Evolutionary conservation across 1,284 basidiomycete species (phyloP).

Genomic region (Papiliotrema flavescens): DNA sequence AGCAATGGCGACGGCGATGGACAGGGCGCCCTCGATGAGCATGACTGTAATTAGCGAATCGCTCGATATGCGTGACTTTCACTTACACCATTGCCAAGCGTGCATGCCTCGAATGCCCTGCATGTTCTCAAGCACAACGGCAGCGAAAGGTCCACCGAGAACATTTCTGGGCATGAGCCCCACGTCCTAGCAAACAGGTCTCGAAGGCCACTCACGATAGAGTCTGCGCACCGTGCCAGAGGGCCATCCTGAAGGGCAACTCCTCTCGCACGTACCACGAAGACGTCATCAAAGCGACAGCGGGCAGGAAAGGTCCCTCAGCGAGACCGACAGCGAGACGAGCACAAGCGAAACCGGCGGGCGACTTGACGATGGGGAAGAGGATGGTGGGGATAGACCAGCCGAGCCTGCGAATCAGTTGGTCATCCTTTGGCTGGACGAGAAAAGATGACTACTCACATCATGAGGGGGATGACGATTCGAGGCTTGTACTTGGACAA

Average conservation of each 20-base stretch:
- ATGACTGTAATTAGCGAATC: constrained; percentile 8
- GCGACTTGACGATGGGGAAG: constrained; percentile 10
- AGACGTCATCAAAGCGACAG: constrained; percentile 16
- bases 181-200: not conserved
- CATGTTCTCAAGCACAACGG: constrained; percentile 14
- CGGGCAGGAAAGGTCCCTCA: constrained; percentile 12
- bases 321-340: constrained; percentile 14
- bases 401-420: constrained; percentile 8
- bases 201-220: constrained; percentile 2
- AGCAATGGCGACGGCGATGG: constrained; percentile 6
- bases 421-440: no score
- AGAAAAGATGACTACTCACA: no score
- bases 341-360: constrained; percentile 11
- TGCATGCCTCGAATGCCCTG: constrained; percentile 12
- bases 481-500: constrained; percentile 14
- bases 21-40: constrained; percentile 12
- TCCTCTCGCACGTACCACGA: constrained; percentile 15
- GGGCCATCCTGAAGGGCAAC: constrained; percentile 16
- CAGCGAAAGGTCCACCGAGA: constrained; percentile 13
- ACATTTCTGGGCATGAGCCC: constrained; percentile 5
- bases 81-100: constrained; percentile 17
- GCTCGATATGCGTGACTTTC: not conserved
- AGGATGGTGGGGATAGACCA: constrained; percentile 15
- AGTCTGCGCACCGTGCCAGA: constrained; percentile 17
- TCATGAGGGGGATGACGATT: constrained; percentile 12